Percentiles rank a stretch among this genome's conserved stretches.
These are phyloP conservation scores for Blastomyces percursus DNA, from an alignment of 2,329 filamentous ascomycete genomes.

Conservation along the genomic window DNA sequence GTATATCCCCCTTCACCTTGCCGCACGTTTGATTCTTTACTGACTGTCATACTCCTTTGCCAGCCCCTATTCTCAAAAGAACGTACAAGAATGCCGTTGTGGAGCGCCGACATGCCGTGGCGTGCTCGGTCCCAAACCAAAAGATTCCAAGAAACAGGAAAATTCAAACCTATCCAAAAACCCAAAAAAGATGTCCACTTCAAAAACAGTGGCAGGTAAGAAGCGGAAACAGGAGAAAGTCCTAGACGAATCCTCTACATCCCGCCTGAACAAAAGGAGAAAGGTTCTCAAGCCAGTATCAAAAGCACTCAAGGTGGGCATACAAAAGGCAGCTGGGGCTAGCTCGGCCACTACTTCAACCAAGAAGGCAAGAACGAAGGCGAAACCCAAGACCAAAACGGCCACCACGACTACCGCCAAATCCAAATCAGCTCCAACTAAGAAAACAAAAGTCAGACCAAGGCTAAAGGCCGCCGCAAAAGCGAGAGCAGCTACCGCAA, in stretches of 20 bases:
- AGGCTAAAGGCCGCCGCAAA: background rate
- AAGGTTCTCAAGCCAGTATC: constrained; percentile 17
- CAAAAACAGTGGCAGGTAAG: constrained; percentile 16
- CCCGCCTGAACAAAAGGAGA: constrained; percentile 24
- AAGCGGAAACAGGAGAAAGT: constrained; percentile 27
- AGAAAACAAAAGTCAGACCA: constrained; percentile 1
- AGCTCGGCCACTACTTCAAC: constrained; percentile 1
- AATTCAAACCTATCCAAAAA: constrained; percentile 18
- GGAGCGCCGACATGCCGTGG: constrained; percentile 51
- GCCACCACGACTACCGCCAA: background rate
- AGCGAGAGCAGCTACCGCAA: background rate
- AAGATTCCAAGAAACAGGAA: constrained; percentile 32
- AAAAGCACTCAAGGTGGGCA: constrained; percentile 24
- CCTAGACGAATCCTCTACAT: constrained; percentile 20
- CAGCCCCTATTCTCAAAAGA: constrained; percentile 49
- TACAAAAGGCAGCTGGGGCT: constrained; percentile 24
- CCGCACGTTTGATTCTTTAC: background rate
- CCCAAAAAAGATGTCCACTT: constrained; percentile 14
- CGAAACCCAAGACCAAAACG: constrained; percentile 2
- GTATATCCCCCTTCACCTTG: constrained; percentile 16
- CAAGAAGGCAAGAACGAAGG: background rate
- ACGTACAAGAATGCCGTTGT: constrained; percentile 54
- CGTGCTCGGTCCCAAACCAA: constrained; percentile 47
- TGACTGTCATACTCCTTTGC: constrained; percentile 8
- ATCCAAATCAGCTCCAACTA: constrained; percentile 1